phyloP scores from a whole-genome alignment of 768 basidiomycete genomes.

The Naganishia randhawae region DNA sequence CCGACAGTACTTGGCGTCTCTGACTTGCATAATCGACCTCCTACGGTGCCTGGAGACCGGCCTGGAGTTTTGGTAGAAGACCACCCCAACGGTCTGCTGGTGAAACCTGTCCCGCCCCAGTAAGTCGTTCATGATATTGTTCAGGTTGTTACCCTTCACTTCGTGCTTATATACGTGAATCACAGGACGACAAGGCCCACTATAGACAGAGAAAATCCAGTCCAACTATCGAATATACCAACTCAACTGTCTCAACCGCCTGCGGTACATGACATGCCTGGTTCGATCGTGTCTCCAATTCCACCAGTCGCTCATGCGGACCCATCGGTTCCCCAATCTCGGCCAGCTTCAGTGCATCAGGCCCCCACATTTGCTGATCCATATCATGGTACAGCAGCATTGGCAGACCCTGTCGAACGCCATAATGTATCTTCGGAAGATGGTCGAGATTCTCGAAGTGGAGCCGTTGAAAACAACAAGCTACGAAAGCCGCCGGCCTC shows the following conservation, averaged over 20 bases:
- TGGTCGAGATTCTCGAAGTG: background rate
- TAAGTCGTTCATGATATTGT: background rate
- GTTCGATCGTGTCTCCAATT: background rate
- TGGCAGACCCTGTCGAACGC: background rate
- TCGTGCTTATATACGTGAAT: background rate
- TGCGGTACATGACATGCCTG: background rate
- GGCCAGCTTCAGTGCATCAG: background rate
- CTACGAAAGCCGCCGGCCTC: slow-evolving; percentile 2
- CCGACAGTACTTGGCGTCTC: background rate
- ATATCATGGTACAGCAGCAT: background rate
- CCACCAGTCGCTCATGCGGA: background rate
- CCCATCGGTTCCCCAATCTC: background rate
- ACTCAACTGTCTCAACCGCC: slow-evolving; percentile 12
- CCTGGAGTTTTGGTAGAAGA: background rate
- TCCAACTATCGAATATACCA: background rate
- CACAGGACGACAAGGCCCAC: background rate
- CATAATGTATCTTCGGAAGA: background rate
- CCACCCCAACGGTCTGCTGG: background rate
- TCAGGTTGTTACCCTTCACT: background rate
- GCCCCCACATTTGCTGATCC: background rate
- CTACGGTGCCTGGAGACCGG: background rate
- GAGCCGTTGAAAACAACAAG: background rate
- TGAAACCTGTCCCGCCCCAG: slow-evolving; percentile 11
- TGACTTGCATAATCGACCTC: slow-evolving; percentile 8
- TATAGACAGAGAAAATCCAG: slow-evolving; percentile 13